Evolutionary conservation across 257 asterid species (phyloP).

Genomic region (Vinca minor): DNA sequence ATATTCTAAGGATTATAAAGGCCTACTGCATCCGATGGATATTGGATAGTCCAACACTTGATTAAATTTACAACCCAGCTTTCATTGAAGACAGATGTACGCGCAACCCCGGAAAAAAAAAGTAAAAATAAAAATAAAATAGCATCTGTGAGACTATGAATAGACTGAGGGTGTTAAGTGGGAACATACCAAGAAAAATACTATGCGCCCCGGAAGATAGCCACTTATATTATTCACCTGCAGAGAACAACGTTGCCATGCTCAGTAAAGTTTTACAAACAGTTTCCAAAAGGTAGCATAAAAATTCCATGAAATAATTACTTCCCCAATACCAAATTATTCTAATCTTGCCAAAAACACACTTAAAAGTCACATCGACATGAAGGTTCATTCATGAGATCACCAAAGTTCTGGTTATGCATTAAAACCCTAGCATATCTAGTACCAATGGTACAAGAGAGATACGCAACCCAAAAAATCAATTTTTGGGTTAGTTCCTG

Average conservation of each 20-base stretch:
- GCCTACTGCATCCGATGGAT: neutral
- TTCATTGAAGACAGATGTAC: no score
- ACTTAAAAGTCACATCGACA: neutral
- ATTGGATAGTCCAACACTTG: neutral
- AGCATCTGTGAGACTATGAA: neutral
- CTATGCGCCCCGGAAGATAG: conserved; percentile 97
- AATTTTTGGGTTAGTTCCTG: neutral
- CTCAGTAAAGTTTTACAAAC: neutral
- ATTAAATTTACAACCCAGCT: neutral
- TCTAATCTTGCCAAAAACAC: neutral
- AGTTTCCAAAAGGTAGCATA: neutral
- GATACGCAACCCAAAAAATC: neutral
- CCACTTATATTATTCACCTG: conserved; percentile 99
- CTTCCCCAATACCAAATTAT: neutral
- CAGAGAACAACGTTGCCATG: conserved; percentile 1
- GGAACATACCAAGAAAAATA: conserved; percentile 85
- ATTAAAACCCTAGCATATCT: neutral
- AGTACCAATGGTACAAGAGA: neutral
- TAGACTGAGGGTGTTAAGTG: conserved; percentile 7
- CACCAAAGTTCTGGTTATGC: neutral
- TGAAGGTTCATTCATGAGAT: neutral
- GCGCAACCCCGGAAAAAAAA: no score
- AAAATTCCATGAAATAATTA: neutral
- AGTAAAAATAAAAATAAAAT: no score
- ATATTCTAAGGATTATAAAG: no score